Evolutionary conservation across 1,284 basidiomycete species (phyloP).

Genomic region (Exsudoporus floridanus): DNA sequence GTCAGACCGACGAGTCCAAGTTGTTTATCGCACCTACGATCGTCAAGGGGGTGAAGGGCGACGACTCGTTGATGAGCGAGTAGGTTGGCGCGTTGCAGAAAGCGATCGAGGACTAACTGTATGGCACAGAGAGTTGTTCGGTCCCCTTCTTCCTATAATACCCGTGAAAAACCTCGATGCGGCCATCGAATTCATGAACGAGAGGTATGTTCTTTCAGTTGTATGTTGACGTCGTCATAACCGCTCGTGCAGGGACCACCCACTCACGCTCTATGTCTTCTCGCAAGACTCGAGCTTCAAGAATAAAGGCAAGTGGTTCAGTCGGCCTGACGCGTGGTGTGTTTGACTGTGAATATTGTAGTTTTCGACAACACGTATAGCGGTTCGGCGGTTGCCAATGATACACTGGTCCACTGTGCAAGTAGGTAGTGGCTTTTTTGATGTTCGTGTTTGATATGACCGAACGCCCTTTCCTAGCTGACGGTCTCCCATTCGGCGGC

Average conservation of each 20-base stretch:
- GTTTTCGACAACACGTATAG: slow-evolving; percentile 69
- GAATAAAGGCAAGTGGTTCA: slow-evolving; percentile 47
- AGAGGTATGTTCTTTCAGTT: slow-evolving; percentile 40
- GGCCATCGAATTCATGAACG: slow-evolving; percentile 71
- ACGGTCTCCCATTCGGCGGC: slow-evolving; percentile 74
- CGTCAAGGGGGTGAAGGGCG: slow-evolving; percentile 57
- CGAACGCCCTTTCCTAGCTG: slow-evolving; percentile 37
- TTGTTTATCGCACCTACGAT: slow-evolving; percentile 70
- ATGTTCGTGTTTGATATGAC: neutral
- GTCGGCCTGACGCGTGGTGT: neutral
- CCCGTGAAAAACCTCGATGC: slow-evolving; percentile 71
- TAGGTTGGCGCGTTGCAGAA: slow-evolving; percentile 34
- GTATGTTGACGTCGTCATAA: neutral
- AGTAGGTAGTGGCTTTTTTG: slow-evolving; percentile 38
- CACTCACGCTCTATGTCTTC: slow-evolving; percentile 79
- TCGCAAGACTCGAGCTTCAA: slow-evolving; percentile 59
- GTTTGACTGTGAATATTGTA: slow-evolving; percentile 26
- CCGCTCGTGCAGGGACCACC: slow-evolving; percentile 58
- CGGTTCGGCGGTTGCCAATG: slow-evolving; percentile 69
- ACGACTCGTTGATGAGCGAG: slow-evolving; percentile 79
- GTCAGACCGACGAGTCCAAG: slow-evolving; percentile 56
- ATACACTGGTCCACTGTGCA: slow-evolving; percentile 54
- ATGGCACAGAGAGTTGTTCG: slow-evolving; percentile 62
- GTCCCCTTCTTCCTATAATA: slow-evolving; percentile 76
- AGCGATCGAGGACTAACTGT: slow-evolving; percentile 5